A percentile compares a stretch with the other conserved stretches of the same genome.
Evolutionary conservation across 2,329 filamentous ascomycete genomes (phyloP).

Genomic region (Septoria linicola): DNA sequence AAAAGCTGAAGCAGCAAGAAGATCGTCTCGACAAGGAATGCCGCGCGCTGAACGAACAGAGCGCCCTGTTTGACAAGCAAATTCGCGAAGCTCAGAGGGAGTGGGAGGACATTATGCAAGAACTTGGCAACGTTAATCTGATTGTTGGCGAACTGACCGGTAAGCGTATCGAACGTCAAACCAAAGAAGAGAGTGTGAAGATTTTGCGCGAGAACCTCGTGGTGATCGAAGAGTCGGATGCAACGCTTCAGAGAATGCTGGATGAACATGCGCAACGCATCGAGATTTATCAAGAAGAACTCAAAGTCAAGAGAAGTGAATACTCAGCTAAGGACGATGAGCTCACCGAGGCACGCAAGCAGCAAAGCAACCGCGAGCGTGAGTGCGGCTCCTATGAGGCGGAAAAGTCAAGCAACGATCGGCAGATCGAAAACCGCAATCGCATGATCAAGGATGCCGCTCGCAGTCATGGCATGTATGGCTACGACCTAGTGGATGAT

Average conservation of each 20-base stretch:
- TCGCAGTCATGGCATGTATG: constrained; percentile 72
- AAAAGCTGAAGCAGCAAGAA: constrained; percentile 61
- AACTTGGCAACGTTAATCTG: constrained; percentile 70
- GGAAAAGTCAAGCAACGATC: constrained; percentile 82
- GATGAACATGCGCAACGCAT: constrained; percentile 77
- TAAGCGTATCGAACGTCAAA: constrained; percentile 71
- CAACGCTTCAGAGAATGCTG: constrained; percentile 68
- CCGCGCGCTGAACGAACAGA: constrained; percentile 59
- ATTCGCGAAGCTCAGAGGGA: constrained; percentile 57
- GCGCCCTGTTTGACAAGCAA: constrained; percentile 57
- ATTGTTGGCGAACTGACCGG: constrained; percentile 73
- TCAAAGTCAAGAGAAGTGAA: constrained; percentile 58
- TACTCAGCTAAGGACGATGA: constrained; percentile 63
- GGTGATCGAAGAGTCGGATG: constrained; percentile 75
- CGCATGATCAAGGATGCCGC: constrained; percentile 77
- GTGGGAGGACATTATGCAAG: constrained; percentile 64
- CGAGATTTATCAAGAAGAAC: constrained; percentile 59
- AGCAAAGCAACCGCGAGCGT: constrained; percentile 49
- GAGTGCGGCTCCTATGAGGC: constrained; percentile 79
- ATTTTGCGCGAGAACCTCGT: constrained; percentile 71
- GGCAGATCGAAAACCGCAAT: constrained; percentile 69
- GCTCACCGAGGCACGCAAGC: constrained; percentile 48
- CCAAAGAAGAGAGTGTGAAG: constrained; percentile 67
- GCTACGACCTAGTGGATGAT: constrained; percentile 76
- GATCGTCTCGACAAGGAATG: constrained; percentile 65